phyloP scores from a whole-genome alignment of 768 basidiomycete species.

The Amanita inopinata region DNA sequence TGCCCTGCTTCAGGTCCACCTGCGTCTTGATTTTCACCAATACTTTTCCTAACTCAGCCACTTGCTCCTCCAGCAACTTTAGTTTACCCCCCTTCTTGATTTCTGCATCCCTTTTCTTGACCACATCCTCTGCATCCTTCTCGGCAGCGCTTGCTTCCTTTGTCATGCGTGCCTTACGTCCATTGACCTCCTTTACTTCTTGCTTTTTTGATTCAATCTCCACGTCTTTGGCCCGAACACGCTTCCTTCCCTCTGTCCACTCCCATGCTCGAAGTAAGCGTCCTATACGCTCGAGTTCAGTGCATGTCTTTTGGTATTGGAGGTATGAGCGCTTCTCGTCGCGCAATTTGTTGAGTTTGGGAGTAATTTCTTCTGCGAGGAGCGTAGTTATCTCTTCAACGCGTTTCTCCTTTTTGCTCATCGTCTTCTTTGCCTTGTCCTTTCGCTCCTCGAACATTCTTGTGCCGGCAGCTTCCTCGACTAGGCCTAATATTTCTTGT shows the following conservation, averaged over 20 bases:
- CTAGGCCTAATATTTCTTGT: conserved; percentile 95
- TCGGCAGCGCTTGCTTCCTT: conserved; percentile 58
- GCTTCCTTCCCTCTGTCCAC: conserved; percentile 58
- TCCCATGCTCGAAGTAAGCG: conserved; percentile 82
- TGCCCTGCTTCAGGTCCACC: conserved; percentile 67
- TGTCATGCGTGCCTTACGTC: conserved; percentile 37
- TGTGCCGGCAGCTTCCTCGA: conserved; percentile 97
- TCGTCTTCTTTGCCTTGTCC: conserved; percentile 92
- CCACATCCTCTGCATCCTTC: conserved; percentile 54
- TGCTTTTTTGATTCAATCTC: conserved; percentile 42
- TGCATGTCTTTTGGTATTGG: conserved; percentile 80
- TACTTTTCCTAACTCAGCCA: conserved; percentile 67
- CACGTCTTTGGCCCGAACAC: conserved; percentile 41
- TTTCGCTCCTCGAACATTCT: conserved; percentile 99
- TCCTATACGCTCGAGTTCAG: conserved; percentile 80
- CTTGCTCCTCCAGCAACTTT: conserved; percentile 75
- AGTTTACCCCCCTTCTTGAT: conserved; percentile 89
- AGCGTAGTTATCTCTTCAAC: conserved; percentile 80
- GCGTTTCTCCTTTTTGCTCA: conserved; percentile 95
- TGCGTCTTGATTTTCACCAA: conserved; percentile 80
- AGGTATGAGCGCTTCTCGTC: conserved; percentile 83
- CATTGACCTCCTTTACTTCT: conserved; percentile 37
- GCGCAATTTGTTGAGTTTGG: conserved; percentile 87
- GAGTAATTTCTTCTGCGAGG: conserved; percentile 84
- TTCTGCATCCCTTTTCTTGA: conserved; percentile 75